Evolutionary conservation across 305 asterid species (phyloP).

Genomic region (Fraxinus sp.): DNA sequence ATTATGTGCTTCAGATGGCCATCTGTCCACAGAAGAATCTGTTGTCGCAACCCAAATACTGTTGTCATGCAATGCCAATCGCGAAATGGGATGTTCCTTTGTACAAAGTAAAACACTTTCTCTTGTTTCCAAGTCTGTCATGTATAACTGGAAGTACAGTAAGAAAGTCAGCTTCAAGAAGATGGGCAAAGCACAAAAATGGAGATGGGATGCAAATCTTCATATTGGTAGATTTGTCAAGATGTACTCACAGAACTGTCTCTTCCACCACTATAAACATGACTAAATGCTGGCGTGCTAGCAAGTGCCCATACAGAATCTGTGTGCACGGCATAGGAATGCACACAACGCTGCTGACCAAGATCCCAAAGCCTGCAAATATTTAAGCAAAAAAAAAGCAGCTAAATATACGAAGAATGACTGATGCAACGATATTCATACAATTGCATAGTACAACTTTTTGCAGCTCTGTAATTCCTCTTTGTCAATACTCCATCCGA

Average conservation of each 20-base stretch:
- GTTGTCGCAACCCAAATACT: slow-evolving; percentile 88
- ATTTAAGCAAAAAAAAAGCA: slow-evolving; percentile 12
- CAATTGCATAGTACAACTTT: not conserved
- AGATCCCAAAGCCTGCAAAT: slow-evolving; percentile 85
- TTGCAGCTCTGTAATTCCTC: not conserved
- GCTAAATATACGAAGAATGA: not conserved
- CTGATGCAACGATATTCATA: not conserved
- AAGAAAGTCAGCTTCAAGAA: slow-evolving; percentile 26
- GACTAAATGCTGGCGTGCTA: slow-evolving; percentile 86
- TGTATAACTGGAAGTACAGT: slow-evolving; percentile 56
- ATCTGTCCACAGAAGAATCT: slow-evolving; percentile 86
- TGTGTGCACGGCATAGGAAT: slow-evolving; percentile 96
- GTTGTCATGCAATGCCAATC: slow-evolving; percentile 77
- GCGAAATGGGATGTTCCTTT: slow-evolving; percentile 73
- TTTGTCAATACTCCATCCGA: not conserved
- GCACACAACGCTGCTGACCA: slow-evolving; percentile 92
- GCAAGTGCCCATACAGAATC: slow-evolving; percentile 99
- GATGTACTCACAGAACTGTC: slow-evolving; percentile 82
- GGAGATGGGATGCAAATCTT: slow-evolving; percentile 8
- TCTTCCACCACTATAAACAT: slow-evolving; percentile 97
- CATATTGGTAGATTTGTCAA: not conserved
- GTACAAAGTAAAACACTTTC: slow-evolving; percentile 83
- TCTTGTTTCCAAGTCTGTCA: slow-evolving; percentile 86
- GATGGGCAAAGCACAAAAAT: slow-evolving; percentile 19
- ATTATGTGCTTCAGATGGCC: slow-evolving; percentile 81